Base-by-base conservation (phyloP, 2,329 filamentous ascomycete genomes). In the Claviceps sp. region DNA sequence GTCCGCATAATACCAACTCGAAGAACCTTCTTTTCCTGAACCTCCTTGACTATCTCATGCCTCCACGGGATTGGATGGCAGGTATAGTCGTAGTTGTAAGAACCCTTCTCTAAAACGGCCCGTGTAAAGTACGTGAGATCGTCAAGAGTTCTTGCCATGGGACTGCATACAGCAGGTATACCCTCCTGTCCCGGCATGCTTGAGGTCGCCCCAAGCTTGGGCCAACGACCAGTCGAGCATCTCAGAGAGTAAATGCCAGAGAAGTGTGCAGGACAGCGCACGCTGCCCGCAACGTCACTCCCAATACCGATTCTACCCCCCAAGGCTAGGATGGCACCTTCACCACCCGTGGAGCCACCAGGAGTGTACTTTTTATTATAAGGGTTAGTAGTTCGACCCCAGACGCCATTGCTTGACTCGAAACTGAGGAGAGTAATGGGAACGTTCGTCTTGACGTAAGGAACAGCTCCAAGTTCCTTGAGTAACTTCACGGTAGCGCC, bases 101-200 rank as follows among this genome's bases (percentile, higher is more conserved):
- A 88, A 67, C 86, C 73, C 82, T 93, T 91, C 49, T 79, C 71
- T 51, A 96, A 78, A 51, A 96, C 71, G 7, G 81, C 78, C 50
- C 82, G 80, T 3, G 87, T 86, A 66, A 96, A 96, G 69, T 95
- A 95, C 1, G 77, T 77, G 54, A 96, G 70, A 62, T 96, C 90
- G 56, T 82, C 78, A 53, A 95, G 68, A 0, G 89, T 95, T 50
- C 89, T 78, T 2, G 90, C 80, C 91, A 97, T 96, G 5, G 90
- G 90, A 53, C 86, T 91, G 68, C 90, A 95, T 20, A 95, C 88
- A 56, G 85, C 87, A 1, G 88, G 82, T 36, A 96, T 82, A 0
- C 89, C 90, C 63, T 96, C 91, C 64, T 96, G 89, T 0, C 91
- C 91, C 0, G 86, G 82, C 88, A 95, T 95, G 60, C 85, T 90